Base-by-base conservation (phyloP, 169 alveolate species). In the Cryptosporidium viatorum region DNA sequence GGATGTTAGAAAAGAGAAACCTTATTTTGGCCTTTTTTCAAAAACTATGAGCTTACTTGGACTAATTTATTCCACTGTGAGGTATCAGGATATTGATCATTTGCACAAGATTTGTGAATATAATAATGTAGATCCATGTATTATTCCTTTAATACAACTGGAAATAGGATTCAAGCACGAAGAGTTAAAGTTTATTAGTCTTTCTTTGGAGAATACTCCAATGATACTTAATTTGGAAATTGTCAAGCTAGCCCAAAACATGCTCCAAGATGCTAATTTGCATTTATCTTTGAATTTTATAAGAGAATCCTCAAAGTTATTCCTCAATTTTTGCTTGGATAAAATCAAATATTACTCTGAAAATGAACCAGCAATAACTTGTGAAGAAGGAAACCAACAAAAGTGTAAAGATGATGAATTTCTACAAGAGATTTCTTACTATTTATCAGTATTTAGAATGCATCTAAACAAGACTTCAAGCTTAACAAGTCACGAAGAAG, bases 151-250 rank as follows among this genome's bases (percentile, higher is more conserved):
- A 3, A 80, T 65, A 12, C 89, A 80, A 26, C 21, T 80, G 55
- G 89, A 80, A 21, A 48, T 62, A n/a, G 75, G 89, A 8, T 43
- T 80, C 41, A 65, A 65, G 4, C 69, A 80, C 29, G 74, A 67
- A 18, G 89, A 80, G 29, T 10, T 80, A 1, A 70, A 80, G 18
- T 6, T 65, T 3, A 23, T 80, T 4, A 12, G 41, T 21, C 69
- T 18, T 26, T 80, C 89, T 3, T 29, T 80, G 26, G 55, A 59
- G 6, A 80, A 80, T 26, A 80, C 52, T 0, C 62, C 75, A 37
- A 23, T 33, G 23, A 26, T 31, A 23, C 70, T 80, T 37, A 39
- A 80, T 41, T 3, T 80, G 2, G 67, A 43, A 80, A 48, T 65
- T 3, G 68, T 80, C 16, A 80, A 65, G 14, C 29, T 59, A 18